These are phyloP conservation scores for Phytophthora sp. DNA, from an alignment of 352 stramenopile genomes.

Conservation along the genomic window DNA sequence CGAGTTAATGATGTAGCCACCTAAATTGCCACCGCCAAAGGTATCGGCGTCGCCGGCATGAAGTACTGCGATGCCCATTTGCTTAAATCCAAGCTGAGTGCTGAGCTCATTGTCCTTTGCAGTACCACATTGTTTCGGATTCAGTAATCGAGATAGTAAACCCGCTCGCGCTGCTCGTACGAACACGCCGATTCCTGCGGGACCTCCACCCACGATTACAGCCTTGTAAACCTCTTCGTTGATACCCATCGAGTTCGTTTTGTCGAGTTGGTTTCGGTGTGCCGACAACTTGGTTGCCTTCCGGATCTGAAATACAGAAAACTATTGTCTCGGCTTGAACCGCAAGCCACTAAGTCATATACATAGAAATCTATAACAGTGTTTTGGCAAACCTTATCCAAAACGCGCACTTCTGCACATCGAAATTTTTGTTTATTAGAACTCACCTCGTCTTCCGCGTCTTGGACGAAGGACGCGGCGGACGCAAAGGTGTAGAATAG, in stretches of 20 bases:
- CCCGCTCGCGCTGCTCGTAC: slow-evolving; percentile 72
- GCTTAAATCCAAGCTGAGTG: slow-evolving; percentile 46
- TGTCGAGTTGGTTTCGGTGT: neutral
- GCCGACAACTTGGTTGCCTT: neutral
- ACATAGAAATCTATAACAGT: slow-evolving; percentile 35
- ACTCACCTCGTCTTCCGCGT: slow-evolving; percentile 34
- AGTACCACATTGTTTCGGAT: slow-evolving; percentile 52
- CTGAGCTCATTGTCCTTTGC: slow-evolving; percentile 47
- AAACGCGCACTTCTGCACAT: neutral
- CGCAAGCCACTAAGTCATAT: slow-evolving; percentile 9
- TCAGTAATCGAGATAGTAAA: slow-evolving; percentile 56
- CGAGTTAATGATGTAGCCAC: slow-evolving; percentile 85
- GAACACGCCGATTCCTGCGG: slow-evolving; percentile 78
- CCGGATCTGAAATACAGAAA: slow-evolving; percentile 3
- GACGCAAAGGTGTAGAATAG: slow-evolving; percentile 70
- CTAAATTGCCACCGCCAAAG: slow-evolving; percentile 75
- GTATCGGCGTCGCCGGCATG: slow-evolving; percentile 59
- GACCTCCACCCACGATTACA: slow-evolving; percentile 71
- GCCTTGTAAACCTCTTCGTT: slow-evolving; percentile 69
- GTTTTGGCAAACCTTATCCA: slow-evolving; percentile 13
- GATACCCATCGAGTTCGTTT: slow-evolving; percentile 16
- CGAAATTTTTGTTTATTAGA: neutral
- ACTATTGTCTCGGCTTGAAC: neutral
- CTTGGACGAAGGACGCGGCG: slow-evolving; percentile 37
- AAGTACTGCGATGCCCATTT: slow-evolving; percentile 67